Conservation (phyloP, 176 grass and related monocot species). For the Pharus latifolius region DNA sequence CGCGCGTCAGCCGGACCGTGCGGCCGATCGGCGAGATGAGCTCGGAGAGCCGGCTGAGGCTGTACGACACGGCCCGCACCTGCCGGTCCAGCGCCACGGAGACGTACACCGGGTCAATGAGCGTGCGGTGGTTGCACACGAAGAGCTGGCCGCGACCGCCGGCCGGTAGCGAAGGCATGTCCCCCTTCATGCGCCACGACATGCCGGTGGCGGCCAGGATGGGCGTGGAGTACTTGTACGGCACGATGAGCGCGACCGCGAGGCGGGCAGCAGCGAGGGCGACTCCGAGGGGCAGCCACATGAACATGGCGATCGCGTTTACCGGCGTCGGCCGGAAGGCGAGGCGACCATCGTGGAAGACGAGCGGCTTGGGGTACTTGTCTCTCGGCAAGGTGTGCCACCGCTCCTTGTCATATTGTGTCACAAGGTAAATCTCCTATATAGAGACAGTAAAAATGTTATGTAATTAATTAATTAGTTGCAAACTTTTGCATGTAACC, state of each 20-base stretch:
- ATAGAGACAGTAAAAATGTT: no score
- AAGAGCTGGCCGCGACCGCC: conserved; percentile 24
- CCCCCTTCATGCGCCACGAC: conserved; percentile 36
- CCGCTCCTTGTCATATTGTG: conserved; percentile 16
- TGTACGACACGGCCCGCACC: conserved; percentile 59
- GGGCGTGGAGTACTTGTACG: conserved; percentile 44
- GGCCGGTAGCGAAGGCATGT: not conserved
- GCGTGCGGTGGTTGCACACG: conserved; percentile 80
- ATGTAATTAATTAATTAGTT: no score
- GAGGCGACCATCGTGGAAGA: conserved; percentile 71
- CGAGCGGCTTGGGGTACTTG: conserved; percentile 35
- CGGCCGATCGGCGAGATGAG: conserved; percentile 48
- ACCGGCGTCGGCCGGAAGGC: conserved; percentile 50
- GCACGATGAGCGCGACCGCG: conserved; percentile 23
- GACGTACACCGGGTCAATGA: conserved; percentile 66
- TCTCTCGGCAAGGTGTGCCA: conserved; percentile 24
- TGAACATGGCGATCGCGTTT: conserved; percentile 46
- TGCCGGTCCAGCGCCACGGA: conserved; percentile 32
- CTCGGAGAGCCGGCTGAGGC: conserved; percentile 44
- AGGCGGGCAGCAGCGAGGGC: conserved; percentile 20
- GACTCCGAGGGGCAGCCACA: conserved; percentile 37
- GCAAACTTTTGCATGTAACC: no score
- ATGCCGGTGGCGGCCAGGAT: conserved; percentile 44
- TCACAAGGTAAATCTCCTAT: conserved; percentile 49
- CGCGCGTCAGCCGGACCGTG: conserved; percentile 30